A percentile compares a stretch with the other conserved stretches of the same genome.
Conservation (phyloP, 192 early-diverging fungal species). For the Coemansia sp. region DNA sequence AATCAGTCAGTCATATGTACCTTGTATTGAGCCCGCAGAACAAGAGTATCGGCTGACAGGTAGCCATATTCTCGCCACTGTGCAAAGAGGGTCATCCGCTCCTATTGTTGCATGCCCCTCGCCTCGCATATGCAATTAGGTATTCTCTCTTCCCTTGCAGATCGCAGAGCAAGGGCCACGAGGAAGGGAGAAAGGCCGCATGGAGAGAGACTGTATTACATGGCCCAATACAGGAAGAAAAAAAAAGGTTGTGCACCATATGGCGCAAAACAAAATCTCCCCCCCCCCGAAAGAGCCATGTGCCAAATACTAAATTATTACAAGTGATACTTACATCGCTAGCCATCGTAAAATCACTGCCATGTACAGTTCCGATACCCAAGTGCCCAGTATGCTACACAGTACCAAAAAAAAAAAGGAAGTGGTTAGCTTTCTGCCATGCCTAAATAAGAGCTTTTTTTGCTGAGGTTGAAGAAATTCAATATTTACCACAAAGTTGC, state of each 20-base stretch:
- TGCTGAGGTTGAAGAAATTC: not conserved
- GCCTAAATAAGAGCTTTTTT: not conserved
- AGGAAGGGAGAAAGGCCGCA: not conserved
- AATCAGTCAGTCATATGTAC: not conserved
- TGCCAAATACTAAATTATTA: not conserved
- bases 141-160: not conserved
- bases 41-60: slow-evolving; percentile 7
- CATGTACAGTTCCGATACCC: slow-evolving; percentile 47
- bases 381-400: slow-evolving; percentile 55
- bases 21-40: not conserved
- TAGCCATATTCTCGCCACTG: not conserved
- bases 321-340: slow-evolving; percentile 46
- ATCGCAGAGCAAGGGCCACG: not conserved
- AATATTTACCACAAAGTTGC: slow-evolving; percentile 53
- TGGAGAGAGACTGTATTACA: not conserved
- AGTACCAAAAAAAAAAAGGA: slow-evolving; percentile 7
- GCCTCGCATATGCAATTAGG: not conserved
- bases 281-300: not conserved
- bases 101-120: not conserved
- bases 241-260: not conserved
- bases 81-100: not conserved
- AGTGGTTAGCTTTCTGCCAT: not conserved
- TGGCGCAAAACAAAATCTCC: not conserved
- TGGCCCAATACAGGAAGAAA: not conserved
- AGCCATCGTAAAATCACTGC: slow-evolving; percentile 20